Conservation (phyloP, 2,329 filamentous ascomycete genomes). For the Botrytis elliptica region DNA sequence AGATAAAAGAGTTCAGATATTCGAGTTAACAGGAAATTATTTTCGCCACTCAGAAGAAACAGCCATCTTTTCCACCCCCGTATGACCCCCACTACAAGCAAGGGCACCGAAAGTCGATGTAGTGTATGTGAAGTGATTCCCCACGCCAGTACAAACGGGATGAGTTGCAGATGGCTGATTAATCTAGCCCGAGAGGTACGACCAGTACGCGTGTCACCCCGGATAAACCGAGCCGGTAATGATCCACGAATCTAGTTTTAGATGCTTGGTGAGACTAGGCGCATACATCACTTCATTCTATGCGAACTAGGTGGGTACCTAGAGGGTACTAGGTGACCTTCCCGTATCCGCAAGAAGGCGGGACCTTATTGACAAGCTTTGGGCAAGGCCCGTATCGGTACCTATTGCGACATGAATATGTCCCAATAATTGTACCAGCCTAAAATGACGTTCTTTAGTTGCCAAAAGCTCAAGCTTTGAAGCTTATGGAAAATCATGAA, state of each 20-base stretch:
- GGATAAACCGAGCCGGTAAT: not conserved
- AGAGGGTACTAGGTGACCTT: not conserved
- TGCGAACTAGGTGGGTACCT: too few relatives aligned
- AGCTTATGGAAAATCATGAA: not conserved
- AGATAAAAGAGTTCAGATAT: not conserved
- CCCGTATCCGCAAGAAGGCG: not conserved
- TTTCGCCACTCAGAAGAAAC: not conserved
- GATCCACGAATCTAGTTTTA: conserved; percentile 6
- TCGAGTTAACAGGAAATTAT: not conserved
- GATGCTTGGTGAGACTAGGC: not conserved
- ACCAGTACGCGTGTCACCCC: not conserved
- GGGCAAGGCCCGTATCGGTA: not conserved
- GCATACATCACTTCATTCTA: not conserved
- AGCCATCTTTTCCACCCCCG: not conserved
- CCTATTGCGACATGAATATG: not conserved
- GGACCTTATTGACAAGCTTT: not conserved
- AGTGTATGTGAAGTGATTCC: conserved; percentile 5
- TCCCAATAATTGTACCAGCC: not conserved
- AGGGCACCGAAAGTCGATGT: not conserved
- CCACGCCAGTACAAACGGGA: conserved; percentile 4
- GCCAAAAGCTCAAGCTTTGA: not conserved
- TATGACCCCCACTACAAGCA: not conserved
- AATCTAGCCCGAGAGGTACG: not conserved
- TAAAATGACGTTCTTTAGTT: not conserved
- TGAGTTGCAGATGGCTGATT: conserved; percentile 9